Base-by-base conservation (phyloP, 1,284 basidiomycete genomes). In the Leucoagaricus sp. region DNA sequence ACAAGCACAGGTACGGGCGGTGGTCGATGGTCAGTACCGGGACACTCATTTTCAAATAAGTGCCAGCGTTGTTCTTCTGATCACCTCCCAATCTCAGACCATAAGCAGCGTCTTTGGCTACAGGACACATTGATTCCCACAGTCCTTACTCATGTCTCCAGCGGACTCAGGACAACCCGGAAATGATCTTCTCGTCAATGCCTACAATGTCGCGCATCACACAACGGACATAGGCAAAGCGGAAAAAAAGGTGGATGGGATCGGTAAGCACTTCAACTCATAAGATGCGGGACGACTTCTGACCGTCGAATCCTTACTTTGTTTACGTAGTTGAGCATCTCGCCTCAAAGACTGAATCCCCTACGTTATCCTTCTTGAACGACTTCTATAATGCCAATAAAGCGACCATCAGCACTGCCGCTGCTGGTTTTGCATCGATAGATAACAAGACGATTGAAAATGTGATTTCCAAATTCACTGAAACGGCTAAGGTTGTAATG, bases 401-500 rank as follows among this genome's bases (percentile, higher is more conserved):
- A 41, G 45, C 31, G 2, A 55, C 45, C 3, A 47, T 55, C 25
- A 29, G 38, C 4, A 26, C 45, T 21, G 53, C 53, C 1, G 53
- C 53, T 6, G 38, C 26, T 4, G 45, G 53, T 3, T 55, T 55
- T 19, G 34, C 53, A 9, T 55, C 53, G 7, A 26, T 55, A 4
- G 53, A 55, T 26, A 46, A 46, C 9, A 55, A 55, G 26, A 13
- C 34, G 4, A 48, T 55, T 25, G 53, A 55, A 25, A 48, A 31
- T 41, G 53, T 45, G 7, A 48, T 55, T 10, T 55, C 53, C 4
- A 55, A 45, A 3, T 55, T 55, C 45, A 31, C 34, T 10, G 53
- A 55, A 23, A 48, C 53, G 5, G 63, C 66, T 3, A 64, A 66
- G 45, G 57, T 60, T 2, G 55, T 71, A 5, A 63, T 69, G 8